A percentile compares a stretch with the other conserved stretches of the same genome.
These are phyloP conservation scores for Leccinum incarnatum DNA, from an alignment of 768 basidiomycete genomes.

Conservation along the genomic window DNA sequence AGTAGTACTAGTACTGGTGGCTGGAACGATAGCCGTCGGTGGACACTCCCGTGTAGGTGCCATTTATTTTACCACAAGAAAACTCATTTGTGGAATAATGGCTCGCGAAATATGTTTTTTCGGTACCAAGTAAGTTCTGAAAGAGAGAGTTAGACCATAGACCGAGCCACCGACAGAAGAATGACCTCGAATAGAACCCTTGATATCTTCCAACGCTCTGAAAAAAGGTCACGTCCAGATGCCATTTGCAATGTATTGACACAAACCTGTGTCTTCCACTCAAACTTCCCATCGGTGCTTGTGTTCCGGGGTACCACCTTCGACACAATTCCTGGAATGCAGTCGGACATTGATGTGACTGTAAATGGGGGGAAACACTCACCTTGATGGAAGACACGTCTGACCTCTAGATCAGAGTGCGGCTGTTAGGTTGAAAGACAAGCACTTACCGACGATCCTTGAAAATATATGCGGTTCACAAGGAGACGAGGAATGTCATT, in stretches of 20 bases:
- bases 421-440: neutral
- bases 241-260: neutral
- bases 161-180: neutral
- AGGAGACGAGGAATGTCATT: neutral
- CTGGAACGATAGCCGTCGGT: neutral
- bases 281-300: conserved; percentile 21
- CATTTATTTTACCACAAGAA: neutral
- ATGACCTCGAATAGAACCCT: conserved; percentile 68
- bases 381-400: conserved; percentile 87
- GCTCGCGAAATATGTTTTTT: conserved; percentile 60
- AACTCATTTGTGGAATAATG: conserved; percentile 2
- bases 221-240: neutral
- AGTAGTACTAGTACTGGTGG: neutral
- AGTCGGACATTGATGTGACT: neutral
- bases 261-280: conserved; percentile 59
- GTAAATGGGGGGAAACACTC: neutral
- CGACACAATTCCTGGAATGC: conserved; percentile 60
- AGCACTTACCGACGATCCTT: conserved; percentile 68
- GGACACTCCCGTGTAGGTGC: neutral
- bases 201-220: conserved; percentile 84
- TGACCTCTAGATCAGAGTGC: conserved; percentile 23
- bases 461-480: neutral
- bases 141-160: neutral
- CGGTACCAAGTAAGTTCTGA: conserved; percentile 81
- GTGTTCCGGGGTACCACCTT: conserved; percentile 60